phyloP scores from a whole-genome alignment of 1,284 basidiomycete genomes.

The Leccinum angustisporum region DNA sequence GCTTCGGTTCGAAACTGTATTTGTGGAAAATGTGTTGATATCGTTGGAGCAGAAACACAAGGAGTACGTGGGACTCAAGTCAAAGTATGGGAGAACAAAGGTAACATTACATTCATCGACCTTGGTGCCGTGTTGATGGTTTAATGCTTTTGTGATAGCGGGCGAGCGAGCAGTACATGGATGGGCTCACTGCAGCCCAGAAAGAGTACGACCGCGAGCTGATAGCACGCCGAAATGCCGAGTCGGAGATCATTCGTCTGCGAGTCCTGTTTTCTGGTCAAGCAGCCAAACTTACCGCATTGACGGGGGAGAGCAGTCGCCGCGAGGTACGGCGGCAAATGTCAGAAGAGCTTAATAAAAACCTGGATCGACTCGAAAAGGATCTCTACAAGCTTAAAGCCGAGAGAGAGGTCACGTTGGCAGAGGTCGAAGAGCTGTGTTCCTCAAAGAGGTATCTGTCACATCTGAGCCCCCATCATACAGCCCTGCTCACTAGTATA shows the following conservation, averaged over 20 bases:
- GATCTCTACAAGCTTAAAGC: constrained; percentile 86
- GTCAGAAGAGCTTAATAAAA: constrained; percentile 77
- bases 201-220: constrained; percentile 93
- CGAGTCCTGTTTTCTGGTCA: constrained; percentile 87
- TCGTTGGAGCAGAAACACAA: constrained; percentile 69
- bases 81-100: constrained; percentile 84
- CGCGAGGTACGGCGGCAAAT: constrained; percentile 79
- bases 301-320: constrained; percentile 76
- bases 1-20: constrained; percentile 70
- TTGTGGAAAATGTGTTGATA: constrained; percentile 72
- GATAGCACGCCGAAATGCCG: constrained; percentile 83
- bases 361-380: constrained; percentile 76
- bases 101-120: constrained; percentile 38
- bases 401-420: constrained; percentile 88
- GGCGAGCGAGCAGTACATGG: constrained; percentile 87
- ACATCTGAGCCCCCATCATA: constrained; percentile 8
- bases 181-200: constrained; percentile 89
- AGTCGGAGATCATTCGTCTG: constrained; percentile 86
- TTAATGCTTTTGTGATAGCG: constrained; percentile 48
- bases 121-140: background rate
- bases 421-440: constrained; percentile 90
- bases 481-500: constrained; percentile 22
- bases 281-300: constrained; percentile 79
- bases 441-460: constrained; percentile 61
- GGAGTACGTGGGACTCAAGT: constrained; percentile 68